Conservation (phyloP, 192 early-diverging fungal genomes). For the Coemansia sp. region DNA sequence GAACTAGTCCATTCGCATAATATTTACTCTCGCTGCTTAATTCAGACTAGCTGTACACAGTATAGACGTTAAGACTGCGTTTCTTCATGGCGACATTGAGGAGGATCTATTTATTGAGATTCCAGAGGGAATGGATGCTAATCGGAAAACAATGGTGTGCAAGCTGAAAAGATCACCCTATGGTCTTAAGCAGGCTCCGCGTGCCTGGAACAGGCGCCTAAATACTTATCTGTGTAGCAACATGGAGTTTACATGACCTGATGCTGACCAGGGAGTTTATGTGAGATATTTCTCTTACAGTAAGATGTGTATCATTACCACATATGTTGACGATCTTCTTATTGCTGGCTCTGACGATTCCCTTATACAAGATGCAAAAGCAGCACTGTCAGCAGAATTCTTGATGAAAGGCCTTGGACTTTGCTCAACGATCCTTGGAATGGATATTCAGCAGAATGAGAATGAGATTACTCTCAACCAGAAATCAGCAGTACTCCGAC, state of each 20-base stretch:
- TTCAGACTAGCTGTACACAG: too few species aligned
- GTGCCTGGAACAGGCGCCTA: slow-evolving; percentile 3
- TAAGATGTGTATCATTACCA: not conserved
- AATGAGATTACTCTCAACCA: not conserved
- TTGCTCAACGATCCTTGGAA: slow-evolving; percentile 1
- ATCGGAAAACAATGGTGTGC: not conserved
- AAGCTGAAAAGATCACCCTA: slow-evolving; percentile 1
- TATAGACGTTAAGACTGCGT: not conserved
- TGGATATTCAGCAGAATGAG: not conserved
- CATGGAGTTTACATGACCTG: slow-evolving; percentile 1
- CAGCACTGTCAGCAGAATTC: not conserved
- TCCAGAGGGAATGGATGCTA: slow-evolving; percentile 4
- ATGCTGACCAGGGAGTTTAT: slow-evolving; percentile 3
- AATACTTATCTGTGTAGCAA: not conserved
- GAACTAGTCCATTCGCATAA: too few species aligned
- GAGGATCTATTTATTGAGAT: slow-evolving; percentile 4
- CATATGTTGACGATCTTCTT: slow-evolving; percentile 5
- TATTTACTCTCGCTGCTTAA: too few species aligned
- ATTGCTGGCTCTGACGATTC: not conserved
- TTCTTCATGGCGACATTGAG: not conserved
- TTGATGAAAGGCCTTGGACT: not conserved
- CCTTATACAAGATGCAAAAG: not conserved
- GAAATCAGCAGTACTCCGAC: not conserved
- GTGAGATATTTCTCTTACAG: not conserved
- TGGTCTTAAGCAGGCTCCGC: slow-evolving; percentile 11